Evolutionary conservation across 1,284 basidiomycete genomes (phyloP).

Genomic region (Naganishia sp.): DNA sequence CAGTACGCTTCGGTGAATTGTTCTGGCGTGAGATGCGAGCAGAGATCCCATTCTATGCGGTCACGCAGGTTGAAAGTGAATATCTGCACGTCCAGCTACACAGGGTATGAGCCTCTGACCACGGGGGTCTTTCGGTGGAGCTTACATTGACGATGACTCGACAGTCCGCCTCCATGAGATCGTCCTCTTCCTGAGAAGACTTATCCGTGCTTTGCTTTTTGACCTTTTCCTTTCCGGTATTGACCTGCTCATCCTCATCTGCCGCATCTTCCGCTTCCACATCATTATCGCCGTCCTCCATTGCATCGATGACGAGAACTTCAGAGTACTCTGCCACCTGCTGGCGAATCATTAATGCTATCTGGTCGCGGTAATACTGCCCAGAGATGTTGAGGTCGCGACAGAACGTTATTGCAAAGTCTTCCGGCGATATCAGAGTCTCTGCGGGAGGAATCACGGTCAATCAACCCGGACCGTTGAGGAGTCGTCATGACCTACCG

Average conservation of each 20-base stretch:
- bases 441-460: slow-evolving; percentile 3
- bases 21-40: slow-evolving; percentile 87
- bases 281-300: slow-evolving; percentile 40
- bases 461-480: not conserved
- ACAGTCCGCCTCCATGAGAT: slow-evolving; percentile 59
- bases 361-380: slow-evolving; percentile 22
- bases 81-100: slow-evolving; percentile 95
- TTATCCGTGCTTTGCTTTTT: slow-evolving; percentile 20
- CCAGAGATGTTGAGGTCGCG: slow-evolving; percentile 26
- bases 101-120: not conserved
- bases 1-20: slow-evolving; percentile 79
- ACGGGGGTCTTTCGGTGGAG: slow-evolving; percentile 34
- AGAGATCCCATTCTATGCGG: slow-evolving; percentile 97
- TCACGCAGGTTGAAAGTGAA: slow-evolving; percentile 86
- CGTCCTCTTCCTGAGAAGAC: slow-evolving; percentile 27
- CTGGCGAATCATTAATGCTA: slow-evolving; percentile 27
- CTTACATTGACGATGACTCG: slow-evolving; percentile 85
- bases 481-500: slow-evolving; percentile 9
- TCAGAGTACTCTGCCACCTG: slow-evolving; percentile 34
- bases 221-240: slow-evolving; percentile 27
- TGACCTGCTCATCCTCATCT: slow-evolving; percentile 25
- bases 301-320: slow-evolving; percentile 39
- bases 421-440: slow-evolving; percentile 32
- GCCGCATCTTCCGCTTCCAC: slow-evolving; percentile 17
- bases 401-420: slow-evolving; percentile 31